Evolutionary conservation across 2,329 filamentous ascomycete species (phyloP).

Genomic region (Colletotrichum sp.): DNA sequence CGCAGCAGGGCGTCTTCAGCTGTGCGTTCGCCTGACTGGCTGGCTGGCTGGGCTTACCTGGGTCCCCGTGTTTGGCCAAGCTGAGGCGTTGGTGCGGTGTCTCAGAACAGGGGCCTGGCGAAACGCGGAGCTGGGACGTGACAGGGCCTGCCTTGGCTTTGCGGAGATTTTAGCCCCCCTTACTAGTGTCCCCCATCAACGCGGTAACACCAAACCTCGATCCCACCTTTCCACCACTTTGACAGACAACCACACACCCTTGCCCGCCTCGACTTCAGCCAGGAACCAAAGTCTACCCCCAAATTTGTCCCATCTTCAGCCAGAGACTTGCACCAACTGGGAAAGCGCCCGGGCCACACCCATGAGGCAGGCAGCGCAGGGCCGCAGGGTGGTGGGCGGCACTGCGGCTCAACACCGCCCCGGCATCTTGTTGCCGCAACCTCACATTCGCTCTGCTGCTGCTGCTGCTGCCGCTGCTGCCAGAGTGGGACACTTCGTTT

Average conservation of each 20-base stretch:
- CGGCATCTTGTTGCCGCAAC: not conserved
- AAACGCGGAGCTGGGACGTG: not conserved
- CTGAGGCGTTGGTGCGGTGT: constrained; percentile 19
- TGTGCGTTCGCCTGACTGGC: not conserved
- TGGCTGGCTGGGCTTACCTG: not conserved
- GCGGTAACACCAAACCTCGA: not conserved
- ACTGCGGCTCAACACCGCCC: not conserved
- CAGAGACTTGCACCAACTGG: not conserved
- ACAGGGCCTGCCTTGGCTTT: not conserved
- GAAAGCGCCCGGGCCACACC: not conserved
- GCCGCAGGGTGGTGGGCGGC: not conserved
- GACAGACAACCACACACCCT: not conserved
- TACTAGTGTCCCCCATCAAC: not conserved
- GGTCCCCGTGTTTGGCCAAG: not conserved
- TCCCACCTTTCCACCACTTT: not conserved
- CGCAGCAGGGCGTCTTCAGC: not conserved
- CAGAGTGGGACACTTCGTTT: not conserved
- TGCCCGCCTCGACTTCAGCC: not conserved
- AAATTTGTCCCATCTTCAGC: not conserved
- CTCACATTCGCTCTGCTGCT: not conserved
- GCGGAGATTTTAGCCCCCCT: not conserved
- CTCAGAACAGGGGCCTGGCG: constrained; percentile 17
- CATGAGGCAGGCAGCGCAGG: not conserved
- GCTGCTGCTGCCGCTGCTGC: not conserved
- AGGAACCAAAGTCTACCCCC: not conserved